phyloP scores from a whole-genome alignment of 1,284 basidiomycete species.

The Tylopilus microsporus region DNA sequence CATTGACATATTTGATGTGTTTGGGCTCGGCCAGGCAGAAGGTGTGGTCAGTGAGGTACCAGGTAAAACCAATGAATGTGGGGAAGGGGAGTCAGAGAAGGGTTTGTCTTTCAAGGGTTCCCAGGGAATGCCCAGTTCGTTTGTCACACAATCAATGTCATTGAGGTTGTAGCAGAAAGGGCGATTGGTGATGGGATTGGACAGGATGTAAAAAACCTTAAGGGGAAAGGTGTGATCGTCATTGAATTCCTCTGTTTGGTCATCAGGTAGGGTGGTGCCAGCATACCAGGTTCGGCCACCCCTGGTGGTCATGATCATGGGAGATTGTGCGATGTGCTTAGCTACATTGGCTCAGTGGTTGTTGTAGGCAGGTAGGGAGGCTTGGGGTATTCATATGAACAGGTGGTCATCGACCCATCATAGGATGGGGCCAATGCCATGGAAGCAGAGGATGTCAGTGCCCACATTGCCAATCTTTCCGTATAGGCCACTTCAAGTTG shows the following conservation, averaged over 20 bases:
- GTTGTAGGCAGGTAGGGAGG: too few relatives aligned
- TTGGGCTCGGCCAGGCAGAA: not conserved
- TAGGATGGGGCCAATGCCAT: not conserved
- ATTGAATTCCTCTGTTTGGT: not conserved
- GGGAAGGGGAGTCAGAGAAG: too few relatives aligned
- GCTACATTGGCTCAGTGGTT: too few relatives aligned
- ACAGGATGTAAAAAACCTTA: not conserved
- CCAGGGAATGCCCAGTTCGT: constrained; percentile 29
- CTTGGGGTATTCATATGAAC: constrained; percentile 29
- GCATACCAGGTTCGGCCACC: constrained; percentile 3
- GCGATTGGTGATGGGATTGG: not conserved
- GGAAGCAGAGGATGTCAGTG: too few relatives aligned
- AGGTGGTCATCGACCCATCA: constrained; percentile 27
- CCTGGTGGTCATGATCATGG: too few relatives aligned
- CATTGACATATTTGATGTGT: too few relatives aligned
- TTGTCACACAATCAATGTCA: constrained; percentile 12
- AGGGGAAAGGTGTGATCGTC: not conserved
- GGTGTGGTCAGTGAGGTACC: not conserved
- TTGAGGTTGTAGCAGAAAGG: constrained; percentile 8
- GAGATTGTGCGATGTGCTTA: too few relatives aligned
- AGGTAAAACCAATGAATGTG: not conserved
- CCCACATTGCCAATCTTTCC: not conserved
- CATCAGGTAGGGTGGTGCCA: accelerated
- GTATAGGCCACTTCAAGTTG: not conserved
- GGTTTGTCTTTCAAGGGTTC: not conserved